Evolutionary conservation across 768 basidiomycete species (phyloP).

Genomic region (Baorangia bicolor): DNA sequence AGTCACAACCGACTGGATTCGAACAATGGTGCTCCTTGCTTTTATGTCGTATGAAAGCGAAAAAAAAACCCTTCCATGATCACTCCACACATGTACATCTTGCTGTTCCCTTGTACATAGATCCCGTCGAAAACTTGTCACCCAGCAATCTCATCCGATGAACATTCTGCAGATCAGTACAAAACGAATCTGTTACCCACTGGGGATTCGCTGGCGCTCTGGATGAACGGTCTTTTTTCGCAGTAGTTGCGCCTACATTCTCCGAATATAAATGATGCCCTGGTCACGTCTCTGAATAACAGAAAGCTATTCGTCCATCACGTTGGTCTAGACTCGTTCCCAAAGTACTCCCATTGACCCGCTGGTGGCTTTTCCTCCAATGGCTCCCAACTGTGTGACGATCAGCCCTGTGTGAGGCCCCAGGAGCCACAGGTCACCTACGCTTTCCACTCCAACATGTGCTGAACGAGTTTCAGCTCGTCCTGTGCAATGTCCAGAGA

Average conservation of each 20-base stretch:
- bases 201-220: neutral
- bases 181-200: no score
- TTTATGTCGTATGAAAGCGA: slow-evolving; percentile 15
- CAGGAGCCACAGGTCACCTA: slow-evolving; percentile 44
- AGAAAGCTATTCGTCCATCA: neutral
- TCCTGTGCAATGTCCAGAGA: slow-evolving; percentile 78
- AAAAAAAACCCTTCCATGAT: slow-evolving; percentile 7
- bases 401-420: slow-evolving; percentile 4
- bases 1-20: slow-evolving; percentile 11
- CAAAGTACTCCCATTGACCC: slow-evolving; percentile 88
- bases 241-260: slow-evolving; percentile 7
- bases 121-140: neutral
- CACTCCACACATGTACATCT: slow-evolving; percentile 7
- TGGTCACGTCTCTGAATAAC: neutral
- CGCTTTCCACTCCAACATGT: slow-evolving; percentile 97
- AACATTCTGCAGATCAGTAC: neutral
- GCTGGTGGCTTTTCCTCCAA: slow-evolving; percentile 76
- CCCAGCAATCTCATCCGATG: neutral
- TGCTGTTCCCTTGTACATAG: slow-evolving; percentile 13
- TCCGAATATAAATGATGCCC: neutral
- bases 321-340: slow-evolving; percentile 47
- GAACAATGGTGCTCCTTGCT: slow-evolving; percentile 5
- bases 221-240: neutral
- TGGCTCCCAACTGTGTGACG: slow-evolving; percentile 73
- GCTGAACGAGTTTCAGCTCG: slow-evolving; percentile 71